phyloP scores from a whole-genome alignment of 441 rosid species.

The Manihot esculenta region DNA sequence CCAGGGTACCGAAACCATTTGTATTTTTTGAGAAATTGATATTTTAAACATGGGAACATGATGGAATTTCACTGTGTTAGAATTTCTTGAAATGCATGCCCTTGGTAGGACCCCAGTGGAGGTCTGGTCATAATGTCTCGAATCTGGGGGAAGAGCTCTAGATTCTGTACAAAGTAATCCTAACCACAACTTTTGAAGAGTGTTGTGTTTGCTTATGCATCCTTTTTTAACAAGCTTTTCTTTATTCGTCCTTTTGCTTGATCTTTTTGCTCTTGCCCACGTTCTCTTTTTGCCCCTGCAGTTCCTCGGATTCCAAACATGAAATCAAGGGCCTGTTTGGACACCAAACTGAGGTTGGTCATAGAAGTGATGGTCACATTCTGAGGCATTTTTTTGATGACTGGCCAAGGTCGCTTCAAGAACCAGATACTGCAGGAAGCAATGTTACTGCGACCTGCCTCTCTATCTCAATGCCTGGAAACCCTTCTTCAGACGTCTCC shows the following conservation, averaged over 20 bases:
- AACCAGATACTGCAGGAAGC: constrained; percentile 40
- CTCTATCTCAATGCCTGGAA: constrained; percentile 72
- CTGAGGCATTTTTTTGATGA: constrained; percentile 87
- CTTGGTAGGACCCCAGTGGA: constrained; percentile 47
- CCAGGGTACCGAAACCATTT: neutral
- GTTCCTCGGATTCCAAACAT: constrained; percentile 35
- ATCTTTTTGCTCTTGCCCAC: neutral
- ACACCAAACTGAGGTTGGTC: constrained; percentile 35
- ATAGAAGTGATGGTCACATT: constrained; percentile 55
- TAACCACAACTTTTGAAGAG: constrained; percentile 40
- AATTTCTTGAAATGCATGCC: neutral
- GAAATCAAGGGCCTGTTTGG: constrained; percentile 46
- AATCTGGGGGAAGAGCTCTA: constrained; percentile 37
- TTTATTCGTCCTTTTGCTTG: neutral
- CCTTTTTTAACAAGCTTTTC: no score
- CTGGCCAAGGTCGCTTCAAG: constrained; percentile 70
- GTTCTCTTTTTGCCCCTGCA: constrained; percentile 17
- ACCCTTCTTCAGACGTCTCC: constrained; percentile 70
- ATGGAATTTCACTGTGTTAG: constrained; percentile 12
- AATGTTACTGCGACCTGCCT: constrained; percentile 51
- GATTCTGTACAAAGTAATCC: constrained; percentile 55
- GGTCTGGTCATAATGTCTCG: constrained; percentile 41
- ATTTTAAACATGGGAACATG: constrained; percentile 3
- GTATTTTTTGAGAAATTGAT: neutral
- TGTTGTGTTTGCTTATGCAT: constrained; percentile 15